Evolutionary conservation across 2,329 filamentous ascomycete species (phyloP).

Genomic region (Diaporthe ampelina): DNA sequence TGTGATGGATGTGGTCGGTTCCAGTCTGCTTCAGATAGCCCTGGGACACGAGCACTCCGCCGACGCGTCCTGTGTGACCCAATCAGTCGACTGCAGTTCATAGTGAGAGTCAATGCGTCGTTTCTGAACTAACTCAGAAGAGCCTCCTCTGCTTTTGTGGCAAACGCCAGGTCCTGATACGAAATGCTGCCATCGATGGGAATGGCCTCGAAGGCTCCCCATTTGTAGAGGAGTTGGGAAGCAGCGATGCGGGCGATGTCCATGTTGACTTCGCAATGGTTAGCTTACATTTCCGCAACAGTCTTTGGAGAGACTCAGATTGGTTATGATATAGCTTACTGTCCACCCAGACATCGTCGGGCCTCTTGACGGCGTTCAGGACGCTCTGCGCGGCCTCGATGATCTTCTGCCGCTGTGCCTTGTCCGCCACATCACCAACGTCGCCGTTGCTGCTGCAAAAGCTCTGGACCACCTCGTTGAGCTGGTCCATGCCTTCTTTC

Average conservation of each 20-base stretch:
- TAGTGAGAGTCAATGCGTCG: not conserved
- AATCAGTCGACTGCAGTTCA: not conserved
- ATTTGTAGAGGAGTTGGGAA: slow-evolving; percentile 46
- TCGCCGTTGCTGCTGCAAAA: not conserved
- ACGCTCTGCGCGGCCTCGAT: slow-evolving; percentile 37
- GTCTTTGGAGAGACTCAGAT: rapidly evolving
- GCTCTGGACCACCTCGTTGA: not conserved
- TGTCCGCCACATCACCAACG: slow-evolving; percentile 13
- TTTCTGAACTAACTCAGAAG: not conserved
- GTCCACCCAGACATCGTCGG: slow-evolving; percentile 36
- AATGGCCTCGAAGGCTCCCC: slow-evolving; percentile 46
- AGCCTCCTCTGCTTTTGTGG: slow-evolving; percentile 39
- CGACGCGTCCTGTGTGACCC: not conserved
- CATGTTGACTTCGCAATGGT: slow-evolving; percentile 41
- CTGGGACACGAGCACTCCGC: slow-evolving; percentile 21
- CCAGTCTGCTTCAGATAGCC: slow-evolving; percentile 17
- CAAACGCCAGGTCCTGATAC: slow-evolving; percentile 42
- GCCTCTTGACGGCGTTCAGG: slow-evolving; percentile 26
- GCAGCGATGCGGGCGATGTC: slow-evolving; percentile 24
- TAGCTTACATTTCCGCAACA: not conserved
- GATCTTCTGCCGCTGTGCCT: slow-evolving; percentile 34
- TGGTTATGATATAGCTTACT: not conserved
- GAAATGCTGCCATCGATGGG: slow-evolving; percentile 42
- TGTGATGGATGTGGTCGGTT: not conserved
- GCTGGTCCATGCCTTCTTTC: not conserved